These are phyloP conservation scores for Epichloe gansuensis DNA, from an alignment of 2,329 filamentous ascomycete species.

Conservation along the genomic window DNA sequence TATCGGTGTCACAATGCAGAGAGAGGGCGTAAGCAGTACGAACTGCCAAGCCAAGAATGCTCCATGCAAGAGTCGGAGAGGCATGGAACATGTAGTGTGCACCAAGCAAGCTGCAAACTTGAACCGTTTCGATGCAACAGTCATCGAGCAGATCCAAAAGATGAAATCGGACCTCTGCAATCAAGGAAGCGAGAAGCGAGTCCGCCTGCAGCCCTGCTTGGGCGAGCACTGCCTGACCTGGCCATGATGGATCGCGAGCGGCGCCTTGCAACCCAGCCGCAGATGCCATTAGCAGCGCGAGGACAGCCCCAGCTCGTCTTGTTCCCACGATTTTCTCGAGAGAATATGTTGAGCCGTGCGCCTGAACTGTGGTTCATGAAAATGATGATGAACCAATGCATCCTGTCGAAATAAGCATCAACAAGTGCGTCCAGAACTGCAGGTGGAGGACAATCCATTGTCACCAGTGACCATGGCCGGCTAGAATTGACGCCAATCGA, in stretches of 20 bases:
- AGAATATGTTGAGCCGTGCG: not conserved
- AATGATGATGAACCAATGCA: slow-evolving; percentile 12
- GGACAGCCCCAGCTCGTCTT: slow-evolving; percentile 7
- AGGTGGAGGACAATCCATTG: slow-evolving; percentile 1
- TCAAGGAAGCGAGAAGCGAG: not conserved
- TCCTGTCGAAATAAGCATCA: slow-evolving; percentile 11
- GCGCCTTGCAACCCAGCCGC: slow-evolving; percentile 9
- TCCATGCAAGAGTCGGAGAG: slow-evolving; percentile 3
- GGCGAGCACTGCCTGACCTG: slow-evolving; percentile 8
- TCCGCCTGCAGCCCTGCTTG: not conserved
- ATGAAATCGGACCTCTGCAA: slow-evolving; percentile 2
- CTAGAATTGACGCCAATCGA: not conserved
- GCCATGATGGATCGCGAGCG: slow-evolving; percentile 9
- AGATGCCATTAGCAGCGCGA: slow-evolving; percentile 7
- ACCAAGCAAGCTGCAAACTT: slow-evolving; percentile 3
- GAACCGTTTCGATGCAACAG: slow-evolving; percentile 4
- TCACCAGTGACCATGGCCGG: slow-evolving; percentile 1
- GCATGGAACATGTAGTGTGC: slow-evolving; percentile 4
- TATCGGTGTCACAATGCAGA: slow-evolving; percentile 8
- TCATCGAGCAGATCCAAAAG: slow-evolving; percentile 4
- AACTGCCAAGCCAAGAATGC: slow-evolving; percentile 8
- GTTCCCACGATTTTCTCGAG: slow-evolving; percentile 7
- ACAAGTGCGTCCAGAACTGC: slow-evolving; percentile 1
- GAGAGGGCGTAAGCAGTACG: slow-evolving; percentile 9
- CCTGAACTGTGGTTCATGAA: slow-evolving; percentile 11